Base-by-base conservation (phyloP, 495 filamentous ascomycete genomes). In the Trichoderma reesei region DNA sequence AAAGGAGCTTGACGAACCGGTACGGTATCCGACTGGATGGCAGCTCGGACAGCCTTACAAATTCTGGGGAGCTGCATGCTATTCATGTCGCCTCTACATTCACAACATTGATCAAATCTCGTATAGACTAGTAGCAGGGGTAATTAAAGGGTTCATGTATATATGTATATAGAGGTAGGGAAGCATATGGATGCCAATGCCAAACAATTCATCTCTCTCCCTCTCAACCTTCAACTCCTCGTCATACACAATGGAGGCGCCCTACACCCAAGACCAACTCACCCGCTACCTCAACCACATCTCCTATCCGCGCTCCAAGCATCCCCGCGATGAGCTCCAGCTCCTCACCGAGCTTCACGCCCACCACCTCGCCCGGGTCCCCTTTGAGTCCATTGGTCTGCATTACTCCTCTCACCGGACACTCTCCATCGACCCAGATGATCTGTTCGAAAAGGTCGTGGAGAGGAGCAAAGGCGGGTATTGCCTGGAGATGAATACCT, bases 401-500 rank as follows among this genome's bases (percentile, higher is more conserved):
- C 80, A 82, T 64, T 83, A 82, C 67, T 80, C 81, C 0, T 63
- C 68, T 0, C 72, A 77, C 7, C 80, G 84, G 59, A 66, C 72
- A 0, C 74, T 88, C 8, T 78, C 79, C 0, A 75, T 92, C 5
- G 72, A 84, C 37, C 83, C 84, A 0, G 70, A 83, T 31, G 72
- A 76, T 41, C 71, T 92, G 7, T 92, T 82, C 68, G 60, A 74
- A 3, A 91, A 91, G 72, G 80, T 92, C 34, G 80, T 91, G 31
- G 73, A 67, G 38, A 60, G 54, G 13, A 65, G 65, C 41, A 61
- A 71, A 10, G 90, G 90, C 3, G 89, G 90, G 0, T 91, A 91
- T 67, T 92, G 88, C 74, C 87, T 92, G 80, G 90, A 92, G 68
- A 79, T 82, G 61, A 92, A 86, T 70, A 76, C 78, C 39, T 82